These are phyloP conservation scores for Bacidia gigantensis DNA, from an alignment of 495 filamentous ascomycete genomes.

Conservation along the genomic window DNA sequence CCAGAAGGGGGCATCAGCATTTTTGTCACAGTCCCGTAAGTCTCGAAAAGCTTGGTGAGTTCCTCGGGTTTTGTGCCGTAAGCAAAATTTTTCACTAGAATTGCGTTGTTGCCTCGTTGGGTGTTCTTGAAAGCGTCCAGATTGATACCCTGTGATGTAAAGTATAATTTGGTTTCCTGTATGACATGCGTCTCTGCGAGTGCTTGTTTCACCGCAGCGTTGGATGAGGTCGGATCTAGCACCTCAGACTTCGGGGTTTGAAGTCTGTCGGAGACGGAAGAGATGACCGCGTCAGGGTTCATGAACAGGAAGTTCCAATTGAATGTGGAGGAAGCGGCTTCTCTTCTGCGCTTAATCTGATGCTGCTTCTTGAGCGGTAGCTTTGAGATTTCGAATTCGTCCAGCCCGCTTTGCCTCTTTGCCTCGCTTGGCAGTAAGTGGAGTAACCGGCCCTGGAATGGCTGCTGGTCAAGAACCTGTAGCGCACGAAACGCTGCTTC, in stretches of 20 bases:
- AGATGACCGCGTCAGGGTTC: slow-evolving; percentile 90
- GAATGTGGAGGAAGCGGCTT: slow-evolving; percentile 62
- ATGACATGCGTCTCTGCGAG: slow-evolving; percentile 94
- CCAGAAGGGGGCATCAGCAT: slow-evolving; percentile 86
- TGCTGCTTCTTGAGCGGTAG: slow-evolving; percentile 89
- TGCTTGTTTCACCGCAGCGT: slow-evolving; percentile 90
- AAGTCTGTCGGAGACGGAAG: slow-evolving; percentile 72
- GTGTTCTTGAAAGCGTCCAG: slow-evolving; percentile 76
- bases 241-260: slow-evolving; percentile 81
- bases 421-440: slow-evolving; percentile 73
- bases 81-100: slow-evolving; percentile 91
- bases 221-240: slow-evolving; percentile 82
- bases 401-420: slow-evolving; percentile 67
- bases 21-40: slow-evolving; percentile 51
- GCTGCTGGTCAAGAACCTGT: slow-evolving; percentile 56
- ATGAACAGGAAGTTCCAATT: slow-evolving; percentile 98
- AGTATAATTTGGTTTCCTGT: slow-evolving; percentile 88
- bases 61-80: slow-evolving; percentile 55
- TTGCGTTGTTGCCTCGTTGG: slow-evolving; percentile 70
- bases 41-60: slow-evolving; percentile 36
- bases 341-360: slow-evolving; percentile 66
- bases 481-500: slow-evolving; percentile 65
- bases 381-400: slow-evolving; percentile 77
- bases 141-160: slow-evolving; percentile 73
- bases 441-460: slow-evolving; percentile 81